Percentiles rank a stretch among this genome's conserved stretches.
phyloP scores from a whole-genome alignment of 768 basidiomycete species.

The Suillus discolor region DNA sequence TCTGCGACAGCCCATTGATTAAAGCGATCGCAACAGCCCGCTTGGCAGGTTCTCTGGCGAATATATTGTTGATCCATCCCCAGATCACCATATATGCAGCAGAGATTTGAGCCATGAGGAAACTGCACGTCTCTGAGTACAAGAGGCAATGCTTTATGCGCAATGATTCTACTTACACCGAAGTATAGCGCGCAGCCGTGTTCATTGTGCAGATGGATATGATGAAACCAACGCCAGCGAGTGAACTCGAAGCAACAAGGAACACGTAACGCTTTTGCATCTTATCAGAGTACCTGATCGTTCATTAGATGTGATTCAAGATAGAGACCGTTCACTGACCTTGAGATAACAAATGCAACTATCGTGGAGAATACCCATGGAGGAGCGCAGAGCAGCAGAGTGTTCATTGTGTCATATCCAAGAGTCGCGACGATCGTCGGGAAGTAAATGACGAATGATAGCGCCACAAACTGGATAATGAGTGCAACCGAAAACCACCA shows the following conservation, averaged over 20 bases:
- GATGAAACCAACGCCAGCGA: slow-evolving; percentile 66
- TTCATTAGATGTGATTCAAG: slow-evolving; percentile 2
- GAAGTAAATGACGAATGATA: slow-evolving; percentile 28
- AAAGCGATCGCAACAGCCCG: slow-evolving; percentile 78
- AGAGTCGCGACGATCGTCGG: slow-evolving; percentile 35
- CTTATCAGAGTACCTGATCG: slow-evolving; percentile 63
- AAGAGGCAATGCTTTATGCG: neutral
- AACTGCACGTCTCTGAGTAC: slow-evolving; percentile 39
- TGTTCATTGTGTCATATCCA: slow-evolving; percentile 37
- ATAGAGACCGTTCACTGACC: slow-evolving; percentile 3
- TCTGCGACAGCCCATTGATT: slow-evolving; percentile 76
- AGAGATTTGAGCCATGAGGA: slow-evolving; percentile 73
- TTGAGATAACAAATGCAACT: slow-evolving; percentile 28
- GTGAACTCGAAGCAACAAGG: slow-evolving; percentile 52
- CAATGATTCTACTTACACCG: slow-evolving; percentile 43
- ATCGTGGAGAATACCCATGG: slow-evolving; percentile 38
- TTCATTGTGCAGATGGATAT: slow-evolving; percentile 66
- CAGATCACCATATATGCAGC: slow-evolving; percentile 64
- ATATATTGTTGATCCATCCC: slow-evolving; percentile 49
- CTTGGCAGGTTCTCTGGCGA: slow-evolving; percentile 82
- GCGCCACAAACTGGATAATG: slow-evolving; percentile 16
- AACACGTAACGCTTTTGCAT: slow-evolving; percentile 69
- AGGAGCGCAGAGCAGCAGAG: slow-evolving; percentile 43
- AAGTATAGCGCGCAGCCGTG: slow-evolving; percentile 59
- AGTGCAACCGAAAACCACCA: slow-evolving; percentile 36